Base-by-base conservation (phyloP, 768 basidiomycete species). In the Mycena floridula region DNA sequence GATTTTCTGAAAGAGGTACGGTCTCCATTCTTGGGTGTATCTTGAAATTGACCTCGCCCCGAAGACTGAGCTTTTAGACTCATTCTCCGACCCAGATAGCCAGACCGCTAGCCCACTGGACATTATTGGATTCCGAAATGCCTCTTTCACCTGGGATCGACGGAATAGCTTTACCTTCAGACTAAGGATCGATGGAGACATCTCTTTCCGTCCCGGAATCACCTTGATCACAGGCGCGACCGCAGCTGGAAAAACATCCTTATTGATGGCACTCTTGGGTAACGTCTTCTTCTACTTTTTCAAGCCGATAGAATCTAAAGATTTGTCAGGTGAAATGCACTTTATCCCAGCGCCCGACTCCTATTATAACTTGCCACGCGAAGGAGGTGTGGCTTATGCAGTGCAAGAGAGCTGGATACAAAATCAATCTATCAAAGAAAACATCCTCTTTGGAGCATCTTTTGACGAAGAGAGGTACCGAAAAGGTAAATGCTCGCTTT, bases 341-440 rank as follows among this genome's bases (percentile, higher is more conserved):
- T 81, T 79, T 54, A 59, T 72, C 7, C 74, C 72, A 2, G 63
- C 65, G 7, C 66, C 74, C 1, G 71, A 75, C 35, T 79, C 85
- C 0, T 84, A 77, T 72, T 85, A 73, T 59, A 78, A 76, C 49
- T 73, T 91, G 5, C 88, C 89, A 21, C 68, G 87, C 3, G 64
- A 64, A 3, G 72, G 71, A 1, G 87, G 89, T 6, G 73, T 93
- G 30, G 81, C 87, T 2, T 90, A 88, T 57, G 84, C 84, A 7
- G 83, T 83, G 3, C 89, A 94, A 58, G 87, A 90, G 56, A 80
- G 84, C 3, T 94, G 88, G 88, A 81, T 90, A 2, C 77, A 82
- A 59, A 90, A 89, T 51, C 84, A 84, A 47, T 88, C 85, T 0
- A 85, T 89, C 43, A 69, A 65, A 57, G 82, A 79, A 32, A 25